Percentiles rank a stretch among this genome's conserved stretches.
phyloP scores from a whole-genome alignment of 2,329 filamentous ascomycete genomes.

The Talaromyces sp. region DNA sequence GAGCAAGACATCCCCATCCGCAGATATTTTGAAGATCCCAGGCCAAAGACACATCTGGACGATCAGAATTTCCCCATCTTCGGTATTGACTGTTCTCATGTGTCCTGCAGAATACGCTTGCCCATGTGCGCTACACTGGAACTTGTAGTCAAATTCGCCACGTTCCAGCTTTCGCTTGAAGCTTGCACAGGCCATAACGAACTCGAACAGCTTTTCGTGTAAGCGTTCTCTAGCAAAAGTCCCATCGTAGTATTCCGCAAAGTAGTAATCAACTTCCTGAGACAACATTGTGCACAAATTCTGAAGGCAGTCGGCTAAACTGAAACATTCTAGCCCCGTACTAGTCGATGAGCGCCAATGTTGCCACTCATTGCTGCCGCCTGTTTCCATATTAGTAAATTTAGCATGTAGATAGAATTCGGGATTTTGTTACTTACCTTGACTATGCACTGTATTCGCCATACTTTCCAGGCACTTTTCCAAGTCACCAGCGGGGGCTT shows the following conservation, averaged over 20 bases:
- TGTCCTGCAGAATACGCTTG: neutral
- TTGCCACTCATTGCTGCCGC: slow-evolving; percentile 6
- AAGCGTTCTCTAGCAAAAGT: neutral
- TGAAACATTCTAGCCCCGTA: slow-evolving; percentile 1
- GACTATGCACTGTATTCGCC: neutral
- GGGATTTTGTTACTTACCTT: slow-evolving; percentile 8
- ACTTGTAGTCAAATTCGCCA: slow-evolving; percentile 10
- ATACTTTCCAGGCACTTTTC: neutral
- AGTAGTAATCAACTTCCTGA: slow-evolving; percentile 2
- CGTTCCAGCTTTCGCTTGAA: slow-evolving; percentile 18
- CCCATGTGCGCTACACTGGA: neutral
- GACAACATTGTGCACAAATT: too few relatives aligned
- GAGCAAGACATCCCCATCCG: neutral
- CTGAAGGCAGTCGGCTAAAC: neutral
- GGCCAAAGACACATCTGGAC: slow-evolving; percentile 7
- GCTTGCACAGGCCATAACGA: slow-evolving; percentile 12
- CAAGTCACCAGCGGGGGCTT: neutral
- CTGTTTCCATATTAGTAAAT: slow-evolving; percentile 5
- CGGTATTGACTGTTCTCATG: neutral
- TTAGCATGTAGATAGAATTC: too few relatives aligned
- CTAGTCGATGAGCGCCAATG: slow-evolving; percentile 20
- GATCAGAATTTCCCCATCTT: neutral
- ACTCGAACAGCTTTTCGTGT: neutral
- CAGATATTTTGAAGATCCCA: neutral
- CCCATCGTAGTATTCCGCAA: neutral